Conservation (phyloP, 768 basidiomycete species). For the Kwoniella sp. region DNA sequence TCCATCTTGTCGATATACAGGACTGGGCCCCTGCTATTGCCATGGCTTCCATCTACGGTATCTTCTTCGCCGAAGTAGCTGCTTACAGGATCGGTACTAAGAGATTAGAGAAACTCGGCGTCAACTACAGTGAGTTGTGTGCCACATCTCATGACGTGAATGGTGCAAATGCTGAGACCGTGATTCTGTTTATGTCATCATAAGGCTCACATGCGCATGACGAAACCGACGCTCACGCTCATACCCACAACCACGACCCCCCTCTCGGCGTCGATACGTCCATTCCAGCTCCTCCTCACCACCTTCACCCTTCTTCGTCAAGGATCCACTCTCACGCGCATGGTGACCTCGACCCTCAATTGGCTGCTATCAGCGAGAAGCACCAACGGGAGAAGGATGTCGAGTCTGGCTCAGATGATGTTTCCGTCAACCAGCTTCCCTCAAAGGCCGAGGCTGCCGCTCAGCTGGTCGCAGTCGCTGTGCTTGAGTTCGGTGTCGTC, state of each 20-base stretch:
- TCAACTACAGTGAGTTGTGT: conserved; percentile 53
- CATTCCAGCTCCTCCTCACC: conserved; percentile 23
- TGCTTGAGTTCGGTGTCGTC: conserved; percentile 91
- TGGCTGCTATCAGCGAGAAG: conserved; percentile 4
- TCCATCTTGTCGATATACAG: conserved; percentile 57
- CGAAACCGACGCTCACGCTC: conserved; percentile 41
- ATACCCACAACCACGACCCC: conserved; percentile 57
- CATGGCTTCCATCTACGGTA: conserved; percentile 75
- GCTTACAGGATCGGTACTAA: conserved; percentile 85
- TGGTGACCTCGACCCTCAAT: conserved; percentile 3
- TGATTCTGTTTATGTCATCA: too few species aligned
- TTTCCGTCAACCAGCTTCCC: conserved; percentile 31
- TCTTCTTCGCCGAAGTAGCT: conserved; percentile 81
- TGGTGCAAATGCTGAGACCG: background rate
- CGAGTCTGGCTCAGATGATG: conserved; percentile 20
- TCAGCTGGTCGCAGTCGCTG: conserved; percentile 82
- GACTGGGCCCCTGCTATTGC: conserved; percentile 81
- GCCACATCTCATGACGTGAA: too few species aligned
- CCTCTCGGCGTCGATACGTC: conserved; percentile 41
- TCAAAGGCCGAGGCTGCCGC: conserved; percentile 58
- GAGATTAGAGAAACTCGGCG: conserved; percentile 69
- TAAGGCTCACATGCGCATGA: conserved; percentile 45
- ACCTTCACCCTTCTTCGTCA: conserved; percentile 29
- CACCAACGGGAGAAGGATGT: conserved; percentile 14
- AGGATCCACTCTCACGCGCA: conserved; percentile 41